Evolutionary conservation across 768 basidiomycete genomes (phyloP).

Genomic region (Pleurotus platypus): DNA sequence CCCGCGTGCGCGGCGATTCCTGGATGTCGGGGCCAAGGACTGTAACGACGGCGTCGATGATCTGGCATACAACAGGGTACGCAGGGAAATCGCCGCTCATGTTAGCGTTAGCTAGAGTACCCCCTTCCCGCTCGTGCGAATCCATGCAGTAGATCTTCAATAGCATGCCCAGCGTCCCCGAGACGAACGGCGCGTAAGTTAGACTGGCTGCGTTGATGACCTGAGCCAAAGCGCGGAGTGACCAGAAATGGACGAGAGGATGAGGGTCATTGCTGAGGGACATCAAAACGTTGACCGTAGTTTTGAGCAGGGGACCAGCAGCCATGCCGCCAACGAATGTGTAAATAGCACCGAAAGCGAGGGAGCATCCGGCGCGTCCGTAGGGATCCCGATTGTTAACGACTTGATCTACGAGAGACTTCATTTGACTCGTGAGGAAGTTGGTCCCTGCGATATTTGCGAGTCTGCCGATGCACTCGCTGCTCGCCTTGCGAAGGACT

Average conservation of each 20-base stretch:
- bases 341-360: constrained; percentile 91
- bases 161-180: constrained; percentile 85
- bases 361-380: constrained; percentile 88
- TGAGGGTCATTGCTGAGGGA: constrained; percentile 95
- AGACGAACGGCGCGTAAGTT: constrained; percentile 85
- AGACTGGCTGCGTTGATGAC: constrained; percentile 92
- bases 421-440: constrained; percentile 84
- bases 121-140: constrained; percentile 91
- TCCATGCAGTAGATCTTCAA: constrained; percentile 88
- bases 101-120: constrained; percentile 77
- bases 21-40: constrained; percentile 95
- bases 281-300: constrained; percentile 92
- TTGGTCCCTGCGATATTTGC: constrained; percentile 78
- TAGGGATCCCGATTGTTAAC: constrained; percentile 93
- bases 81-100: constrained; percentile 87
- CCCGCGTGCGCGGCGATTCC: constrained; percentile 77
- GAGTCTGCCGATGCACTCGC: constrained; percentile 86
- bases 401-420: constrained; percentile 88
- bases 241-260: constrained; percentile 94
- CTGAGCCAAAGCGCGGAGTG: constrained; percentile 76
- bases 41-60: constrained; percentile 90
- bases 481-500: constrained; percentile 71
- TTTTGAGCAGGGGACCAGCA: constrained; percentile 91
- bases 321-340: constrained; percentile 91
- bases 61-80: constrained; percentile 87